phyloP scores from a whole-genome alignment of 1,139 yeast species.

The Insectozyma bohioensis region DNA sequence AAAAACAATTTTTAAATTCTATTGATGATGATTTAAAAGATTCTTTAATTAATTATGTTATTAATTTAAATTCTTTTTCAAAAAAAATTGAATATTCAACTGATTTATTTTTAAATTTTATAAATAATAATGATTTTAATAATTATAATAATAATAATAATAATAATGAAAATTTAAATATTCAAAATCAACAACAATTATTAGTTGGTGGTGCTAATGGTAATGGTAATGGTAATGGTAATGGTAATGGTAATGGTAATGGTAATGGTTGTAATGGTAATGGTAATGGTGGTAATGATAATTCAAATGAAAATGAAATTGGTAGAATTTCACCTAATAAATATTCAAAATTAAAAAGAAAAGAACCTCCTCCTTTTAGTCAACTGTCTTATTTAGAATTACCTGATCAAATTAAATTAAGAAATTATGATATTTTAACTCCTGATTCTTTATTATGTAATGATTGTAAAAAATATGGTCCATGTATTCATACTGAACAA shows the following conservation, averaged over 20 bases:
- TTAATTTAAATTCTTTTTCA: slow-evolving; percentile 35
- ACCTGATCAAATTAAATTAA: slow-evolving; percentile 7
- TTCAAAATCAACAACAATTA: too few species aligned
- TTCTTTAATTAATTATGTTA: slow-evolving; percentile 42
- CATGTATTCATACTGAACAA: slow-evolving; percentile 11
- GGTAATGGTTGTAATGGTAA: too few species aligned
- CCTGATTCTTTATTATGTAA: slow-evolving; percentile 14
- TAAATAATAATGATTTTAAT: slow-evolving; percentile 5
- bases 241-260: too few species aligned
- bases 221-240: too few species aligned
- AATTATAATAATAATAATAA: slow-evolving; percentile 1
- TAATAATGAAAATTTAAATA: too few species aligned
- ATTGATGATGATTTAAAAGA: slow-evolving; percentile 45
- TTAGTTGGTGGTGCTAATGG: background rate
- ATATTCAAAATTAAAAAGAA: slow-evolving; percentile 9
- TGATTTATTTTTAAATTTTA: slow-evolving; percentile 24
- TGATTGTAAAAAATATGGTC: slow-evolving; percentile 12
- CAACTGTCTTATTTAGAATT: slow-evolving; percentile 3
- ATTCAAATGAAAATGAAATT: slow-evolving; percentile 8
- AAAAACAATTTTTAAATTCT: slow-evolving; percentile 49
- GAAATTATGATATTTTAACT: slow-evolving; percentile 13
- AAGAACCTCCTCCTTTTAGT: background rate
- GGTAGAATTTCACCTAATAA: slow-evolving; percentile 13
- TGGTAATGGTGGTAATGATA: slow-evolving; percentile 1
- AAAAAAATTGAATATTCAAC: slow-evolving; percentile 28